Evolutionary conservation across 192 early-diverging fungal species (phyloP), one percentile per base, ranked within the genome.

Genomic region (Dimargaris verticillata): DNA sequence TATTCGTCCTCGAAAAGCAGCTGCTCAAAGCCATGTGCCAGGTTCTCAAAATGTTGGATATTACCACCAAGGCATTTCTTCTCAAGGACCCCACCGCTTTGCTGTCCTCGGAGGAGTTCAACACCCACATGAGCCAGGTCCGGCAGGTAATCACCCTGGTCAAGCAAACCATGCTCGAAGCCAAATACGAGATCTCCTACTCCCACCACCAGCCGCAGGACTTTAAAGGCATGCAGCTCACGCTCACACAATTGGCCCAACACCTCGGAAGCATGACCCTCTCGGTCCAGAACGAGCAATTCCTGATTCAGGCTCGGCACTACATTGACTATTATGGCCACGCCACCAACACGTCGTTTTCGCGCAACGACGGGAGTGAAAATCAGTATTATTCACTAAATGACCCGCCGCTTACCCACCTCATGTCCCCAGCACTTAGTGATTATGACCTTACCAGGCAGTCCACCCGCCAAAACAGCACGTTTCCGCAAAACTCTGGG

Each of bases 201-300:
- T 33, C 55, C 2, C 18, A 58, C 55, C 55, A 58, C 41, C 17
- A 29, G 15, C 55, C 55, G 29, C 28, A 58, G 41, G 55, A 58
- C 22, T 58, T 58, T 38, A 18, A 11, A 15, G 28, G 29, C 29
- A 58, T 58, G 18, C 55, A 42, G 29, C 26, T n/a, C 12, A 58
- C 55, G 15, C 29, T 58, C 28, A 25, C n/a, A 18, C 11, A 41
- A 3, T 2, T 58, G 18, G 1, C 55, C 13, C 29, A 58, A 28
- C 55, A 58, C 41, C 55, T 58, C 6, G 55, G 55, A 4, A 58
- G 55, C 41, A 58, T 58, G 55, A 42, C 55, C 55, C 29, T 58
- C 15, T 58, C 55, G 3, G 55, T 28, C 29, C 55, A 58, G 41
- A 58, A 58, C 17, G 55, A 58, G 22, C 55, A 17, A 15, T 58